A percentile compares a stretch with the other conserved stretches of the same genome.
These are phyloP conservation scores for Cinnamomum chago DNA, from an alignment of 164 flowering plant species.

Conservation along the genomic window DNA sequence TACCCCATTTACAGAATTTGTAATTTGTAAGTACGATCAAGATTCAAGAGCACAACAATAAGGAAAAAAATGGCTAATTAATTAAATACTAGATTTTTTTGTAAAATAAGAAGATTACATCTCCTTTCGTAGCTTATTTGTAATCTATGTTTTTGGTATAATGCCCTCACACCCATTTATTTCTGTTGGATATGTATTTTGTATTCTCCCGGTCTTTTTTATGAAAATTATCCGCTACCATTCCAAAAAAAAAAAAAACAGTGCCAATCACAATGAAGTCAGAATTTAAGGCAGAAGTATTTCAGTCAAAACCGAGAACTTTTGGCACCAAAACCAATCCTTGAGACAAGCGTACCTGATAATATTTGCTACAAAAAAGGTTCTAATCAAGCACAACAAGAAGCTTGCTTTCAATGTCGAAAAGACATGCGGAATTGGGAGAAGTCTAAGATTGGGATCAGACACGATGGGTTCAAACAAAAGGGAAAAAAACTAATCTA, in stretches of 20 bases:
- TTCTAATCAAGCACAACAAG: background rate
- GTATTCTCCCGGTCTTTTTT: background rate
- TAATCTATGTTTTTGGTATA: background rate
- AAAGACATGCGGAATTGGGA: too few species aligned
- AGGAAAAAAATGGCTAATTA: background rate
- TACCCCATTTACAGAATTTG: background rate
- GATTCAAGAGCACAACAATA: background rate
- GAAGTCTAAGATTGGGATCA: background rate
- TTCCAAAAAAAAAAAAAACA: too few species aligned
- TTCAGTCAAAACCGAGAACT: background rate
- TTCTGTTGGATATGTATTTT: background rate
- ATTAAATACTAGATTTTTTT: too few species aligned
- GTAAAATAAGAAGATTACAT: too few species aligned
- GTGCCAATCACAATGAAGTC: background rate
- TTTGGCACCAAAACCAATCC: too few species aligned
- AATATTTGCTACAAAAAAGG: background rate
- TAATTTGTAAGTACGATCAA: background rate
- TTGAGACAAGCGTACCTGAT: too few species aligned
- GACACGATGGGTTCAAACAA: background rate
- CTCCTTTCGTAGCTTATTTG: background rate
- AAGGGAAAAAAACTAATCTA: background rate
- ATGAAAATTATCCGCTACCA: too few species aligned
- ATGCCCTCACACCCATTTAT: background rate
- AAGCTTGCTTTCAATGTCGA: too few species aligned
- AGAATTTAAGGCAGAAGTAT: background rate